A percentile compares a stretch with the other conserved stretches of the same genome.
Conservation (phyloP, 2,329 filamentous ascomycete genomes). For the Atkinsonella hypoxylon region DNA sequence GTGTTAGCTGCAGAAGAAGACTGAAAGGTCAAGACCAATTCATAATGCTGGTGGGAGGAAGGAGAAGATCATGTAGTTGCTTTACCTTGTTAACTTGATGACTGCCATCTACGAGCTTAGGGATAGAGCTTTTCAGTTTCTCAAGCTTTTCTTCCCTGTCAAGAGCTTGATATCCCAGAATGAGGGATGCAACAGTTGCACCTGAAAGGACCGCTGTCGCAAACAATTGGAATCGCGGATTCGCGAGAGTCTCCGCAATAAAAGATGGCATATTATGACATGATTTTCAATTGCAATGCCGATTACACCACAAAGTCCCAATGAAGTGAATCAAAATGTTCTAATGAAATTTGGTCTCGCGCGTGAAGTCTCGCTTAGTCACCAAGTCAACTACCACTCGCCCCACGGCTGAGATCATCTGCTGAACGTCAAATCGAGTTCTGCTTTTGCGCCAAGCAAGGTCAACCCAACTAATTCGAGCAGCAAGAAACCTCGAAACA, state of each 20-base stretch:
- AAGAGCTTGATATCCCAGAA: conserved; percentile 51
- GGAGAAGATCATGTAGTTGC: no score
- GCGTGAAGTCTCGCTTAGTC: conserved; percentile 3
- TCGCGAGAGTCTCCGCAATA: conserved; percentile 30
- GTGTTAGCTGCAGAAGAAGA: neutral
- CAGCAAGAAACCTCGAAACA: no score
- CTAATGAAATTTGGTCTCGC: neutral
- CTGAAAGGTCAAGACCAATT: neutral
- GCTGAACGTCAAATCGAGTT: neutral
- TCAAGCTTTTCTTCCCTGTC: conserved; percentile 41
- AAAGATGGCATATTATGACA: conserved; percentile 29
- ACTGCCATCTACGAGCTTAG: conserved; percentile 16
- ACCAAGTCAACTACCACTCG: neutral
- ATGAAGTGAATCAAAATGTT: neutral
- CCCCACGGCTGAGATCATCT: neutral
- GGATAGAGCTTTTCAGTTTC: conserved; percentile 49
- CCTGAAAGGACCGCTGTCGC: conserved; percentile 59
- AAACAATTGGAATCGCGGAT: conserved; percentile 48
- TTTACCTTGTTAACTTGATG: conserved; percentile 13
- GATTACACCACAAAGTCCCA: neutral
- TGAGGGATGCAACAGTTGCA: conserved; percentile 44
- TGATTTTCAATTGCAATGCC: neutral
- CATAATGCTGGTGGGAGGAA: neutral
- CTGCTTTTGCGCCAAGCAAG: neutral
- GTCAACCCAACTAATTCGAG: neutral